Conservation (phyloP, 108 stramenopile genomes). For the Skeletonema potamos region DNA sequence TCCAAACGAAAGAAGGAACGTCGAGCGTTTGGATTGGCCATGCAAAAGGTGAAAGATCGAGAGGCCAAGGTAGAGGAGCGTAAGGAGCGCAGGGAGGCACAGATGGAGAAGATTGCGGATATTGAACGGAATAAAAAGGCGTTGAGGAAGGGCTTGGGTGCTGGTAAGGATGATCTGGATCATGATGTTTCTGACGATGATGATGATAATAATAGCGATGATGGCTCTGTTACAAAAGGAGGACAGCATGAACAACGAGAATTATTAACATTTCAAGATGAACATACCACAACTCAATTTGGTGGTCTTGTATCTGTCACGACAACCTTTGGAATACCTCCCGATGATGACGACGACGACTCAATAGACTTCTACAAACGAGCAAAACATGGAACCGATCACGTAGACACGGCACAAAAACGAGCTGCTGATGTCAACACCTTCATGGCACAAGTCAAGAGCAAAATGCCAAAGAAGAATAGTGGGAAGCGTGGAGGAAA, state of each 20-base stretch:
- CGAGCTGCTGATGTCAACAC: constrained; percentile 73
- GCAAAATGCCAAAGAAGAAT: constrained; percentile 63
- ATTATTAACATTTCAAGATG: constrained; percentile 61
- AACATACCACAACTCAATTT: constrained; percentile 58
- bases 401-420: constrained; percentile 61
- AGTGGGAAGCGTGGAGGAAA: constrained; percentile 31
- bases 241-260: constrained; percentile 17
- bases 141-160: constrained; percentile 32
- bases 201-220: constrained; percentile 10
- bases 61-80: constrained; percentile 69
- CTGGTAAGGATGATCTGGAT: constrained; percentile 19
- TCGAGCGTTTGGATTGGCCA: constrained; percentile 84
- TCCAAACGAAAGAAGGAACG: constrained; percentile 75
- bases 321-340: constrained; percentile 60
- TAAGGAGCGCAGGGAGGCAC: constrained; percentile 55
- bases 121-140: constrained; percentile 67
- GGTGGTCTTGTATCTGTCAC: constrained; percentile 82
- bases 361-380: constrained; percentile 20
- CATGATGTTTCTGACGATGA: too few relatives aligned
- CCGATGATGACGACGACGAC: constrained; percentile 50
- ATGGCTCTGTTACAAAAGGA: neutral
- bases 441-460: constrained; percentile 67
- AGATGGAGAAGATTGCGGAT: constrained; percentile 63
- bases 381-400: constrained; percentile 26
- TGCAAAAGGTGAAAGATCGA: constrained; percentile 91